A percentile compares a stretch with the other conserved stretches of the same genome.
Evolutionary conservation across 768 basidiomycete genomes (phyloP).

Genomic region (Serendipita vermifera): DNA sequence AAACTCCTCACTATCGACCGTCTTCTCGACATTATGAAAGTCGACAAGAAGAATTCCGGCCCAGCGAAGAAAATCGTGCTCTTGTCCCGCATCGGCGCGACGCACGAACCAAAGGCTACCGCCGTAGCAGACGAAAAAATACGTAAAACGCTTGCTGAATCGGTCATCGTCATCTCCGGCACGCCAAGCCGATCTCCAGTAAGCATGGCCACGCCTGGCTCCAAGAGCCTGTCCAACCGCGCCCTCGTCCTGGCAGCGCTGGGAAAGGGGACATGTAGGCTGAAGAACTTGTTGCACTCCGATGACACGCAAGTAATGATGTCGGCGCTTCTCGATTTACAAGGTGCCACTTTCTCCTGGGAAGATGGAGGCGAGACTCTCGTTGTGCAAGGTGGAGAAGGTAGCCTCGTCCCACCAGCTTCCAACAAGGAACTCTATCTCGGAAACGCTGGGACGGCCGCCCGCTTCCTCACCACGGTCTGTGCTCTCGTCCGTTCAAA

Average conservation of each 20-base stretch:
- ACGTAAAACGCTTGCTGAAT: constrained; percentile 65
- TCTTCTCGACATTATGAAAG: constrained; percentile 83
- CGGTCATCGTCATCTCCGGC: constrained; percentile 60
- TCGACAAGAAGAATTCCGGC: constrained; percentile 97
- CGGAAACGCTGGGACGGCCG: constrained; percentile 94
- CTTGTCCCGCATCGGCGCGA: constrained; percentile 79
- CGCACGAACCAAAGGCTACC: constrained; percentile 83
- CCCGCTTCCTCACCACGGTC: constrained; percentile 92
- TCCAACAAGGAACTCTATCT: constrained; percentile 85
- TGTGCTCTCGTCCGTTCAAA: constrained; percentile 66
- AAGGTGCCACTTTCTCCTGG: constrained; percentile 91
- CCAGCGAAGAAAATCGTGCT: constrained; percentile 88
- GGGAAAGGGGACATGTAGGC: constrained; percentile 70
- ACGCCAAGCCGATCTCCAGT: constrained; percentile 44
- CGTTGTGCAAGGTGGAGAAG: constrained; percentile 78
- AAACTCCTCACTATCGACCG: constrained; percentile 62
- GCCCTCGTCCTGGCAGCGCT: constrained; percentile 88
- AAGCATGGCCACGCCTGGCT: constrained; percentile 86
- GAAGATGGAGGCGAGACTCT: constrained; percentile 94
- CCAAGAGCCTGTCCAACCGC: constrained; percentile 92
- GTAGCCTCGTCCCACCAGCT: constrained; percentile 60
- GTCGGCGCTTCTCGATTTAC: constrained; percentile 76
- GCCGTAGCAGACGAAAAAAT: constrained; percentile 73
- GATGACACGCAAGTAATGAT: constrained; percentile 99
- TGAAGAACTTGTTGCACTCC: constrained; percentile 86